These are phyloP conservation scores for Dryadomyces quercus-mongolicae DNA, from an alignment of 2,329 filamentous ascomycete genomes.

Conservation along the genomic window DNA sequence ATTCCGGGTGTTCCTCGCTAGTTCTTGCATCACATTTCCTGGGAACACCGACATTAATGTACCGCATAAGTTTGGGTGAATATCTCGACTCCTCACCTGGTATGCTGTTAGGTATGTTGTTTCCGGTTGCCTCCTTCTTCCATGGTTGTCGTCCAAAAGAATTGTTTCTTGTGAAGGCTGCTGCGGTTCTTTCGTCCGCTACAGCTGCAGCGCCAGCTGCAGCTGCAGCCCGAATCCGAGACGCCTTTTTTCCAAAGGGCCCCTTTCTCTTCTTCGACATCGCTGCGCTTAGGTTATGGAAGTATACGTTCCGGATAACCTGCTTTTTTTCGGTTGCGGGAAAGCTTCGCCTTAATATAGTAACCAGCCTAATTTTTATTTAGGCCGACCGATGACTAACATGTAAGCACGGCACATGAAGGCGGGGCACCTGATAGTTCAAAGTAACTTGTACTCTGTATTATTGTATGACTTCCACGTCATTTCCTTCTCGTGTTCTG, in stretches of 20 bases:
- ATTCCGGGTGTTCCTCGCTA: conserved; percentile 37
- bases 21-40: conserved; percentile 32
- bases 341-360: no score
- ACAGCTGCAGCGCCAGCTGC: background rate
- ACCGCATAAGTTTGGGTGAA: background rate
- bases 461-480: background rate
- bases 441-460: background rate
- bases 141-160: background rate
- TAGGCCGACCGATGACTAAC: no score
- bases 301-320: no score
- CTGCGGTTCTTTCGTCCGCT: background rate
- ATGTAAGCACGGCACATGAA: background rate
- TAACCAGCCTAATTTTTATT: no score
- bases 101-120: background rate
- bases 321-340: background rate
- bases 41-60: background rate
- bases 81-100: background rate
- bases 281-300: background rate
- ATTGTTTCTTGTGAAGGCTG: background rate
- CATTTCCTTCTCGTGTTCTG: background rate
- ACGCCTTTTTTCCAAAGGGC: conserved; percentile 5
- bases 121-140: background rate
- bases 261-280: conserved; percentile 15
- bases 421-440: background rate
- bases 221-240: background rate